Conservation (phyloP, 2,329 filamentous ascomycete species). For the Colletotrichum shisoi region DNA sequence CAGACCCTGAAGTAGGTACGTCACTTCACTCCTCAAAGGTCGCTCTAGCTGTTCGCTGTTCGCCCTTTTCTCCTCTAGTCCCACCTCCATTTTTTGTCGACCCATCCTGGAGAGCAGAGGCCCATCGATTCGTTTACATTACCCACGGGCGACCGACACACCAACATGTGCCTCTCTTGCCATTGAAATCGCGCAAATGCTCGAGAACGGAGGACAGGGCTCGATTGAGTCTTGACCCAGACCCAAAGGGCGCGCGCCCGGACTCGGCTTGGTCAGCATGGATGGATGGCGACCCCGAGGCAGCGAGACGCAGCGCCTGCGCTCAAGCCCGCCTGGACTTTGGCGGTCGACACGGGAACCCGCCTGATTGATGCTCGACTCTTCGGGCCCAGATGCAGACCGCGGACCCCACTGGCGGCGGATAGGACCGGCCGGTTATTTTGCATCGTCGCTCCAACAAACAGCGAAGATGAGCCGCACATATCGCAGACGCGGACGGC, state of each 20-base stretch:
- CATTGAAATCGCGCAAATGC: conserved; percentile 17
- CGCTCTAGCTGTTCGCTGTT: too few species aligned
- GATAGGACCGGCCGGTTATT: background rate
- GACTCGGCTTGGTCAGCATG: background rate
- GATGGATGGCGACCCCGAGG: background rate
- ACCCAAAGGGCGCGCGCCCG: background rate
- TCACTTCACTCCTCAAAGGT: conserved; percentile 4
- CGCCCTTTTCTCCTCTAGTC: background rate
- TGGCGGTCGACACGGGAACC: conserved; percentile 12
- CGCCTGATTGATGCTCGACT: conserved; percentile 17
- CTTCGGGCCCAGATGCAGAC: conserved; percentile 8
- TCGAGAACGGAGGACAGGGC: background rate
- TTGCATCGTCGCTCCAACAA: conserved; percentile 16
- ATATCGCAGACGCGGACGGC: background rate
- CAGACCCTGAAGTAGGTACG: conserved; percentile 25
- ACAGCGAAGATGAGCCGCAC: background rate
- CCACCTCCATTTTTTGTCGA: conserved; percentile 26
- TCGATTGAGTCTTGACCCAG: too few species aligned
- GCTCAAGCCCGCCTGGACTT: conserved; percentile 12
- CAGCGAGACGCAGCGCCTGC: background rate
- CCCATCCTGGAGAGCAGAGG: conserved; percentile 23
- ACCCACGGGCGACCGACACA: background rate
- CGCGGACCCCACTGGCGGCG: background rate
- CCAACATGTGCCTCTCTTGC: conserved; percentile 9
- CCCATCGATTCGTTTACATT: conserved; percentile 1